These are phyloP conservation scores for Nicotiana undulata DNA, from an alignment of 257 asterid genomes.

Conservation along the genomic window DNA sequence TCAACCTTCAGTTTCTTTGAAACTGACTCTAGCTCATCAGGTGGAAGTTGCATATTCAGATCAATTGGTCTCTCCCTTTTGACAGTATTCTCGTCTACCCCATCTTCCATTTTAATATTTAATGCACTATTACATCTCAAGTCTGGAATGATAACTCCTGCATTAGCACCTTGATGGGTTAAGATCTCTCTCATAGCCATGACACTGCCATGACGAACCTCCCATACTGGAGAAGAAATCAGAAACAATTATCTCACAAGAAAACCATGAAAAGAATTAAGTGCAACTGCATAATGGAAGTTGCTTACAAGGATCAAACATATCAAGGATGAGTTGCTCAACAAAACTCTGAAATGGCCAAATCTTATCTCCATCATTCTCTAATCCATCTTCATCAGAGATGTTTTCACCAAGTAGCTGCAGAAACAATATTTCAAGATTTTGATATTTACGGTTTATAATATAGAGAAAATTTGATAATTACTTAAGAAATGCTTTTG, in stretches of 20 bases:
- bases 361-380: conserved; percentile 67
- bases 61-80: conserved; percentile 70
- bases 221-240: conserved; percentile 74
- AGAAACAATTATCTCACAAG: conserved; percentile 10
- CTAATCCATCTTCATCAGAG: conserved; percentile 78
- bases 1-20: conserved; percentile 70
- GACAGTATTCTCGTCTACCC: conserved; percentile 24
- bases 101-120: conserved; percentile 26
- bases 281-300: background rate
- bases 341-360: conserved; percentile 95
- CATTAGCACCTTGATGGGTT: conserved; percentile 89
- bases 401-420: conserved; percentile 66
- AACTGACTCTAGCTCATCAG: conserved; percentile 55
- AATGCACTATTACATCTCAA: conserved; percentile 28
- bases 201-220: conserved; percentile 97
- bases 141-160: conserved; percentile 71
- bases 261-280: conserved; percentile 8
- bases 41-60: conserved; percentile 53
- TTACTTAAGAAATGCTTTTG: background rate
- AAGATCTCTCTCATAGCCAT: conserved; percentile 99
- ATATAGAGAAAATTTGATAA: background rate
- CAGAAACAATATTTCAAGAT: conserved; percentile 31
- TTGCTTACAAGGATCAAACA: conserved; percentile 80
- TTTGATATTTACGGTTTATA: conserved; percentile 15
- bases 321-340: conserved; percentile 90